phyloP scores from a whole-genome alignment of 2,329 filamentous ascomycete species.

The Zymoseptoria ardabiliae region DNA sequence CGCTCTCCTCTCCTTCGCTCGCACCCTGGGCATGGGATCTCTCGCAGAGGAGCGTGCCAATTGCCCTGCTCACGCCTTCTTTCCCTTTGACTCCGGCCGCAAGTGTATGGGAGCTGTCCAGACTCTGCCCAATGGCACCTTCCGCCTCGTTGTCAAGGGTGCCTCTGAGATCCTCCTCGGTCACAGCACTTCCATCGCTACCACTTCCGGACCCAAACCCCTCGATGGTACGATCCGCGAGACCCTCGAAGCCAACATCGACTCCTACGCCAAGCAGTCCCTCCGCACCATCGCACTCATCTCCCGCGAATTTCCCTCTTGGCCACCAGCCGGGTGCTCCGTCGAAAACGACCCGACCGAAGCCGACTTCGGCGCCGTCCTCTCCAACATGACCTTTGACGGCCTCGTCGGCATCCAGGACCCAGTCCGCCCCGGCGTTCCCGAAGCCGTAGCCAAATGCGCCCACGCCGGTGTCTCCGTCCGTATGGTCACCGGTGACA shows the following conservation, averaged over 20 bases:
- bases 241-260: constrained; percentile 59
- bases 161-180: constrained; percentile 44
- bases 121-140: constrained; percentile 45
- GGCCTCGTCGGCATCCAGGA: constrained; percentile 68
- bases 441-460: constrained; percentile 54
- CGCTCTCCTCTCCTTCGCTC: constrained; percentile 62
- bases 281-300: constrained; percentile 77
- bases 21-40: constrained; percentile 56
- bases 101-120: constrained; percentile 64
- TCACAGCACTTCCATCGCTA: constrained; percentile 47
- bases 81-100: constrained; percentile 56
- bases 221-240: constrained; percentile 45
- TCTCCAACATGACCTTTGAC: constrained; percentile 65
- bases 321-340: constrained; percentile 55
- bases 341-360: constrained; percentile 55
- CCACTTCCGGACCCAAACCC: constrained; percentile 49
- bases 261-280: constrained; percentile 69
- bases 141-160: constrained; percentile 49
- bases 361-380: constrained; percentile 62
- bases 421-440: constrained; percentile 60
- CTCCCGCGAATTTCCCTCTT: constrained; percentile 76
- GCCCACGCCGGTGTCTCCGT: constrained; percentile 63
- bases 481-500: constrained; percentile 69
- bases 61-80: constrained; percentile 48
- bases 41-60: constrained; percentile 57